Conservation (phyloP, 306 rosid genomes). For the Biancaea sappan region DNA sequence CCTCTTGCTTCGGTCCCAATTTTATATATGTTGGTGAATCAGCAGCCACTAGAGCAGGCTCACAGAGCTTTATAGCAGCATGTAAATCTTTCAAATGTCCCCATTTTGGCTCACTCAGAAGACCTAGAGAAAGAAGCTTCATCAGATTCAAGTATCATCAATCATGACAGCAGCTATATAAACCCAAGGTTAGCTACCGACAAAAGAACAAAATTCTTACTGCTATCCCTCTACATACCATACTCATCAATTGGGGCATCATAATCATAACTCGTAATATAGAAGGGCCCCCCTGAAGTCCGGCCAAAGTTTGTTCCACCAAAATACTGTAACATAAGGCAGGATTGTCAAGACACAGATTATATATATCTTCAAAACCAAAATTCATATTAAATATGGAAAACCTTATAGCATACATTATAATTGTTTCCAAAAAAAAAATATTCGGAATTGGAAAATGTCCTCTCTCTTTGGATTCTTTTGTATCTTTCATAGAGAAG, state of each 20-base stretch:
- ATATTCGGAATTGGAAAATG: constrained; percentile 18
- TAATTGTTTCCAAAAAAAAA: constrained; percentile 11
- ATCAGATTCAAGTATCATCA: constrained; percentile 18
- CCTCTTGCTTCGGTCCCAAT: constrained; percentile 96
- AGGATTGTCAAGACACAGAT: constrained; percentile 41
- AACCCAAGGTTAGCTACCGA: constrained; percentile 26
- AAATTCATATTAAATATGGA: constrained; percentile 19
- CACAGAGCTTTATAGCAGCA: constrained; percentile 91
- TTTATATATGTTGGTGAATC: constrained; percentile 76
- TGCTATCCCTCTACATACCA: constrained; percentile 57
- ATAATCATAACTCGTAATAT: constrained; percentile 96
- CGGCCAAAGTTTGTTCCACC: constrained; percentile 99
- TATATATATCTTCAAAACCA: constrained; percentile 11
- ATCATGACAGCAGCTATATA: constrained; percentile 30
- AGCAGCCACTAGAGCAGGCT: constrained; percentile 83
- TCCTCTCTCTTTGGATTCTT: background rate
- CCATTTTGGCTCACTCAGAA: constrained; percentile 91
- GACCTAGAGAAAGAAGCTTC: constrained; percentile 57
- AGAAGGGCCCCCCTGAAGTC: constrained; percentile 93
- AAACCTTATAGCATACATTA: constrained; percentile 10
- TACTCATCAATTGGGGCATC: constrained; percentile 98
- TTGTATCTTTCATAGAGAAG: background rate
- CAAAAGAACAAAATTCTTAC: background rate
- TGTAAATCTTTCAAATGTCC: constrained; percentile 96
- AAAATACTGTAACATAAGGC: constrained; percentile 70